Evolutionary conservation across 2,329 filamentous ascomycete species (phyloP).

Genomic region (Aspergillus terreus): DNA sequence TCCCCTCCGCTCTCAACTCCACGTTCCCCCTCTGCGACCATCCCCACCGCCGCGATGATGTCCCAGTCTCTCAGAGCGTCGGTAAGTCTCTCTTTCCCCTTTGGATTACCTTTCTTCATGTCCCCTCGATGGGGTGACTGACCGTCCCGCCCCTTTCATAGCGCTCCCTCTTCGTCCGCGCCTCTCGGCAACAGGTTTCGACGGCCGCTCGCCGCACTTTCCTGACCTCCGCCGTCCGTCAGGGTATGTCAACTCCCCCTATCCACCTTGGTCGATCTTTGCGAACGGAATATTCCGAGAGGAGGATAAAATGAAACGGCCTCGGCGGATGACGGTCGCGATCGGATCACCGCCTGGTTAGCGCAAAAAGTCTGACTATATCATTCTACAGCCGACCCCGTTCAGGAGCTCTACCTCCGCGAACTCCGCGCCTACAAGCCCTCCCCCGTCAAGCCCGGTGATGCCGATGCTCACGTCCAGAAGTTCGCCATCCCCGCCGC

Average conservation of each 20-base stretch:
- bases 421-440: constrained; percentile 96
- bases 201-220: constrained; percentile 59
- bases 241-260: constrained; percentile 49
- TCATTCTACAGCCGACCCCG: constrained; percentile 72
- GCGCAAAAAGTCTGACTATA: constrained; percentile 11
- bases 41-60: constrained; percentile 48
- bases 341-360: background rate
- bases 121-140: constrained; percentile 3
- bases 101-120: background rate
- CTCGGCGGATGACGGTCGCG: too few species aligned
- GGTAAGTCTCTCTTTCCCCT: constrained; percentile 40
- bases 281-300: too few species aligned
- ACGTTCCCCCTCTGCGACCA: constrained; percentile 24
- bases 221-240: constrained; percentile 58
- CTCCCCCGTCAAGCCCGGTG: constrained; percentile 74
- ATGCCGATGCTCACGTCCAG: constrained; percentile 86
- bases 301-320: too few species aligned
- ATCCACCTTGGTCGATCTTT: background rate
- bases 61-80: constrained; percentile 60
- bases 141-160: constrained; percentile 30
- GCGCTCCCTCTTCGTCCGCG: constrained; percentile 60
- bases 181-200: constrained; percentile 55
- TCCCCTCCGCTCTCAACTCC: constrained; percentile 16
- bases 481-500: constrained; percentile 77
- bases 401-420: constrained; percentile 95